Evolutionary conservation across 176 grass and related monocot species (phyloP).

Genomic region (bread wheat (Triticum aestivum)): IWGSC_CS_RefSeq_v2.1 NC_057800.1:715342417-715342916

Average conservation of each 20-base stretch:
- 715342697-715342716: not conserved
- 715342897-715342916: not conserved
- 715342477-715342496: slow-evolving; percentile 14
- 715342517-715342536: slow-evolving; percentile 17
- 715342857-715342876: slow-evolving; percentile 43
- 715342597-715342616: not conserved
- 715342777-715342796: not conserved
- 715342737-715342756: not conserved
- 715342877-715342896: slow-evolving; percentile 56
- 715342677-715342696: slow-evolving; percentile 29
- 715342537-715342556: not conserved
- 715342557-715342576: not conserved
- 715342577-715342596: accelerated
- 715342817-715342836: slow-evolving; percentile 1
- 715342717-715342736: not conserved
- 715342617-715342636: not conserved
- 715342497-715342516: not conserved
- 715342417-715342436: not conserved
- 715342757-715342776: not conserved
- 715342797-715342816: not conserved
- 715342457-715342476: not conserved
- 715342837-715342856: slow-evolving; percentile 26
- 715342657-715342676: not conserved
- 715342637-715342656: slow-evolving; percentile 1
- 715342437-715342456: not conserved